Base-by-base conservation (phyloP, 345 rosid species). In the Syzygium aqueum region DNA sequence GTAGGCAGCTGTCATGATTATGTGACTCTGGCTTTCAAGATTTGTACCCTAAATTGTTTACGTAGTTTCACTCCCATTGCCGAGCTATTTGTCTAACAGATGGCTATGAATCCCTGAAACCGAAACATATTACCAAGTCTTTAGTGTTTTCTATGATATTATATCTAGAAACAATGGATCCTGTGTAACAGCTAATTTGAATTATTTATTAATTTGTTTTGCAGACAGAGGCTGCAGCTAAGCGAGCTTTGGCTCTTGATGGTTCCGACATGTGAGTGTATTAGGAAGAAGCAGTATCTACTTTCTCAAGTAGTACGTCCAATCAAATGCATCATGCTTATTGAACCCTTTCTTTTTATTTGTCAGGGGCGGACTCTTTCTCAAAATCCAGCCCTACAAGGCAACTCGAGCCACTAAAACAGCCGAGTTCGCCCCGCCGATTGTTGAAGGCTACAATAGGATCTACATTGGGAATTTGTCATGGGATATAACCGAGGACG, bases 371-470 rank as follows among this genome's bases (percentile, higher is more conserved):
- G 98, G 98, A 85, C 91, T 95, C 87, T 95, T 84, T 91, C 92
- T 97, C 88, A 97, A 98, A 88, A 94, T 95, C 86, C 97, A 94
- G 90, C 96, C 94, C 46, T 95, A 92, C 91, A 93, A 92, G 88
- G 89, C 92, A 84, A 89, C 93, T 84, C 93, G 90, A 84, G 85
- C 88, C 86, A 89, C 61, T 43, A 91, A 87, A 84, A 88, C 87
- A 43, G 56, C 95, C 22, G 92, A 95, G 78, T 95, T 96, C 83
- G 90, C 89, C 53, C 97, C 98, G 23, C 88, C 91, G 84, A 91
- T 96, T 86, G 93, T 95, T 54, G 94, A 94, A 84, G 99, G 98
- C 63, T 97, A 96, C 92, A 94, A 96, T 87, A 95, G 99, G 87
- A 89, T 96, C 84, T 97, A 96, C 85, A 88, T 94, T 56, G 99